Conservation (phyloP, 805 yeast species). For the Helenozyma rhizophorensis region DNA sequence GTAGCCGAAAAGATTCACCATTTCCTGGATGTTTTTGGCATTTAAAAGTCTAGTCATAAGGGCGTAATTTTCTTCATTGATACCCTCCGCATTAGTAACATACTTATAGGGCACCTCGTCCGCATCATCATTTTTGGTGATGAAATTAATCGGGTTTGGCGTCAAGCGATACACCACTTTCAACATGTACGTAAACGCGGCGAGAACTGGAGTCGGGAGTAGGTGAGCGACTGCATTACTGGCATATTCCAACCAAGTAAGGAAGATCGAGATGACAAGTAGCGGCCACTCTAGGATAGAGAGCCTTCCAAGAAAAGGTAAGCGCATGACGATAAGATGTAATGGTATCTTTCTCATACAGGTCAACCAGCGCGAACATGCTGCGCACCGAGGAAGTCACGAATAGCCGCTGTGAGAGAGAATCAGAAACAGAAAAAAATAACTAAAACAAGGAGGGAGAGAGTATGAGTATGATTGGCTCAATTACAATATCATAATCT, state of each 20-base stretch:
- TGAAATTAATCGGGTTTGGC: constrained; percentile 23
- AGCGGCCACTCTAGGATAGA: constrained; percentile 48
- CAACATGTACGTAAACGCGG: constrained; percentile 28
- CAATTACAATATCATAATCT: no score
- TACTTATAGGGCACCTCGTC: constrained; percentile 19
- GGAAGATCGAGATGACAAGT: constrained; percentile 37
- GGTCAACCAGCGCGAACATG: no score
- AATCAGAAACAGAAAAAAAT: no score
- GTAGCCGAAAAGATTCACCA: constrained; percentile 68
- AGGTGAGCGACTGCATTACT: constrained; percentile 40
- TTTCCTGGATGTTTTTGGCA: constrained; percentile 55
- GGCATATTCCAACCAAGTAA: constrained; percentile 49
- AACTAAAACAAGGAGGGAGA: no score
- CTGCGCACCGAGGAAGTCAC: no score
- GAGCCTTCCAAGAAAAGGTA: constrained; percentile 33
- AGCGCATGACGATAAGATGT: constrained; percentile 11
- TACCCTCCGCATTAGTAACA: constrained; percentile 15
- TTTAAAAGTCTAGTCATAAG: constrained; percentile 37
- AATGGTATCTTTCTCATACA: no score
- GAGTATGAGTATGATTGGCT: no score
- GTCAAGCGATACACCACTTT: constrained; percentile 24
- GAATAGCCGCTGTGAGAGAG: no score
- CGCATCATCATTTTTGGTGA: constrained; percentile 9
- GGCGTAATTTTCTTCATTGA: constrained; percentile 20
- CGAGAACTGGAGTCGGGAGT: constrained; percentile 42